A percentile compares a stretch with the other conserved stretches of the same genome.
Evolutionary conservation across 202 grass and related monocot species (phyloP).

Genomic region (Hordeum pubiflorum): DNA sequence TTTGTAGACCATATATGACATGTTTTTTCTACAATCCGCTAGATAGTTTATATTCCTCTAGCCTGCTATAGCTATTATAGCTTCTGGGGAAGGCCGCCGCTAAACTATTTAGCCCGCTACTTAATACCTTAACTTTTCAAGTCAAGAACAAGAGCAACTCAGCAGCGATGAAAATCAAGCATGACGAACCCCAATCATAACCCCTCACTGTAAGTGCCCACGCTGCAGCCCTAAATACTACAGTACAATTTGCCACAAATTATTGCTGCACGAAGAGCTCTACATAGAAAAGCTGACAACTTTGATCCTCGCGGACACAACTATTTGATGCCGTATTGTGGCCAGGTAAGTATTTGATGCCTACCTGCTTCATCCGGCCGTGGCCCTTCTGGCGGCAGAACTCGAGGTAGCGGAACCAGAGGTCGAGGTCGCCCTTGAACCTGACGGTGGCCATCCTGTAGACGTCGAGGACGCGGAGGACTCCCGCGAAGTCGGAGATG

Average conservation of each 20-base stretch:
- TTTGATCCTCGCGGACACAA: background rate
- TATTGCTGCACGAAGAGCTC: background rate
- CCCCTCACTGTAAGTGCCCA: background rate
- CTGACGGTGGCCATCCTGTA: slow-evolving; percentile 57
- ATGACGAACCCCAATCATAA: background rate
- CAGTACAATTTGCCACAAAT: background rate
- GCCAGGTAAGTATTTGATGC: background rate
- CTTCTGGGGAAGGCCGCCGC: background rate
- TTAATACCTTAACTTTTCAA: background rate
- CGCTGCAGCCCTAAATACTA: background rate
- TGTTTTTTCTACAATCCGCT: background rate
- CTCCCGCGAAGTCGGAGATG: slow-evolving; percentile 43
- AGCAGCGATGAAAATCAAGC: background rate
- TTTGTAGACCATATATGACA: background rate
- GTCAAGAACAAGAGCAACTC: background rate
- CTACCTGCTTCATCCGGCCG: slow-evolving; percentile 85
- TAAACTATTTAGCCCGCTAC: background rate
- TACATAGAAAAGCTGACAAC: background rate
- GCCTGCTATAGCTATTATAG: background rate
- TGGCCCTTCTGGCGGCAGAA: slow-evolving; percentile 62
- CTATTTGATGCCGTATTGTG: background rate
- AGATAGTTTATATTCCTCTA: background rate
- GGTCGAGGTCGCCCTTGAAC: slow-evolving; percentile 81
- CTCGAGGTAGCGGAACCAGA: slow-evolving; percentile 83
- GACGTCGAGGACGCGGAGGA: slow-evolving; percentile 59